Evolutionary conservation across 2,329 filamentous ascomycete genomes (phyloP), one percentile per base, ranked within the genome.

Genomic region (Sclerotinia borealis): DNA sequence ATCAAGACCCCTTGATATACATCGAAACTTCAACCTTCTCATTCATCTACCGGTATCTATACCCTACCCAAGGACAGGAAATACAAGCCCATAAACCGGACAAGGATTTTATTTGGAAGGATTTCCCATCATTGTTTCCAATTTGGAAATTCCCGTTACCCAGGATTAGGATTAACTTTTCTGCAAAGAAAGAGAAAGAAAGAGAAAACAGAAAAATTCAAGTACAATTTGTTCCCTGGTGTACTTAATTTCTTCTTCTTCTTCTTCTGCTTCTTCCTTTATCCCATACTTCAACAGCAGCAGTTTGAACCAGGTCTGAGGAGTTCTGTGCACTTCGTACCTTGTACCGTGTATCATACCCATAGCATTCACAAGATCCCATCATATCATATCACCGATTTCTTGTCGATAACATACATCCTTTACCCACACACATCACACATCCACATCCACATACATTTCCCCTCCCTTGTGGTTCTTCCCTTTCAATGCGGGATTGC

Each of bases 381-480:
- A n/a, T 59, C 55, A 49, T 49, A 59, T 59, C 55, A 37, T 39
- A 54, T 59, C 22, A 29, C 31, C 25, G 13, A 34, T 47, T 59
- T 36, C 39, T 59, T 19, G 13, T 34, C 37, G 52, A 59, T 59
- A 54, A 45, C 27, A 45, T 48, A 4, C 25, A 52, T 15, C 37
- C 37, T 25, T 39, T 43, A 61, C 29, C 59, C 34, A 61, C 27
- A 31, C 11, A 61, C 47, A 31, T 25, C 19, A 19, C 45, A 49
- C 27, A 43, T 25, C 49, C 48, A 39, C 34, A 31, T 41, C 59
- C 25, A n/a, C 27, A n/a, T n/a, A n/a, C n/a, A n/a, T 11, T 34
- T 34, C 48, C 15, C 22, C 29, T 55, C 56, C 49, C 10, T 25
- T 47, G 50, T 54, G 37, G 59, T 15, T 43, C 37, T 41, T 61